Base-by-base conservation (phyloP, 768 basidiomycete genomes). In the Agrocybe praecox region DNA sequence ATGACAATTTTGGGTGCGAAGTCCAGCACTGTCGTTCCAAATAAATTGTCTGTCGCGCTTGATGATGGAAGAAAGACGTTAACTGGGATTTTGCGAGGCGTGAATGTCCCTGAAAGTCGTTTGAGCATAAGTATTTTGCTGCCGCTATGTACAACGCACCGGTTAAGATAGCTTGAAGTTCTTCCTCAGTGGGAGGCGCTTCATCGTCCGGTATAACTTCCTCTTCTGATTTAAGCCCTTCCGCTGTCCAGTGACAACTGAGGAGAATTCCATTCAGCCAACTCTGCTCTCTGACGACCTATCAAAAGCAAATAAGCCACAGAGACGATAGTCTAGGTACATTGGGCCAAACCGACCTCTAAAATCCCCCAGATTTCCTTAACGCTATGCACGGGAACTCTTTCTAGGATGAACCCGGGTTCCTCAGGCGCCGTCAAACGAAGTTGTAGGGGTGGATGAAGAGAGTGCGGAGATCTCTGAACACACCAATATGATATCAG, bases 271-370 rank as follows among this genome's bases (percentile, higher is more conserved):
- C 88, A 64, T 93, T 94, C 17, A 93, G 65, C 92, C 92, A 94
- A 63, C 87, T 89, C 70, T 93, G 92, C 58, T 93, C 91, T 56
- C 82, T 79, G 5, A 93, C 89, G 63, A 94, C 80, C 87, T 90
- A 42, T 4, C 24, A 32, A 53, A 50, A 29, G 26, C 4, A 18
- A 11, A 36, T 49, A 18, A 58, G 50, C 49, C 32, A 23, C 49
- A 52, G 2, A 29, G 24, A 18, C 23, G n/a, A 42, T 24, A 50
- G 11, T 19, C 32, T 8, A 26, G 22, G 11, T 32, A 17, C n/a
- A 2, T 32, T 19, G 22, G 9, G 42, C 40, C 5, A 42, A 26
- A 58, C 70, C 46, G 63, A 88, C 90, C 75, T 93, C 90, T 18
- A 93, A 68, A 46, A 93, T 81, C 2, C 81, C 85, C 84, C 86